phyloP scores from a whole-genome alignment of 2,329 filamentous ascomycete genomes.

The Ophiostoma pallidulum region DNA sequence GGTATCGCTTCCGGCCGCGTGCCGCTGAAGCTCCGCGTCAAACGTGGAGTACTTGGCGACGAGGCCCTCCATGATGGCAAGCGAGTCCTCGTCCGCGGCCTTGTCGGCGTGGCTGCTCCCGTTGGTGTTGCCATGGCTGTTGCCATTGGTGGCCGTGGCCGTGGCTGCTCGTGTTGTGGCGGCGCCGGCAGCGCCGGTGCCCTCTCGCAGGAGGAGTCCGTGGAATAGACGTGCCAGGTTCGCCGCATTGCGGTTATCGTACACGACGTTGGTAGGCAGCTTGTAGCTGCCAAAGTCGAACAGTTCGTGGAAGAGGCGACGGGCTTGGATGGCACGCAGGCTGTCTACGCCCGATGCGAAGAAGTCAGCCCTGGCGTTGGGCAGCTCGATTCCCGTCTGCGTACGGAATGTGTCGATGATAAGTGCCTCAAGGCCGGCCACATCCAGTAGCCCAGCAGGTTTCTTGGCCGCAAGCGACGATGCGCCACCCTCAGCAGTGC shows the following conservation, averaged over 20 bases:
- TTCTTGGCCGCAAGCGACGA: not conserved
- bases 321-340: conserved; percentile 35
- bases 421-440: conserved; percentile 25
- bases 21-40: conserved; percentile 10
- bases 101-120: not conserved
- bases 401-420: conserved; percentile 23
- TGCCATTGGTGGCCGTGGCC: not conserved
- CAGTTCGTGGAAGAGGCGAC: conserved; percentile 30
- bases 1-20: conserved; percentile 1
- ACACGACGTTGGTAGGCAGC: conserved; percentile 31
- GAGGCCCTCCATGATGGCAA: conserved; percentile 31
- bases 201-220: conserved; percentile 12
- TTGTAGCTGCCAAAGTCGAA: conserved; percentile 26
- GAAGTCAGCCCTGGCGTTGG: conserved; percentile 28
- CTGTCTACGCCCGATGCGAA: conserved; percentile 37
- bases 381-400: conserved; percentile 25
- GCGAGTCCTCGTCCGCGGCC: not conserved
- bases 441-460: conserved; percentile 12
- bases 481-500: too few species aligned
- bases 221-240: conserved; percentile 27
- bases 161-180: not conserved
- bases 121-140: not conserved
- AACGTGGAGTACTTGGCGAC: conserved; percentile 35
- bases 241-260: conserved; percentile 30
- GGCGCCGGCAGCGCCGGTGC: conserved; percentile 16